A percentile compares a stretch with the other conserved stretches of the same genome.
Conservation (phyloP, 768 basidiomycete genomes). For the Boletus subcaerulescens region DNA sequence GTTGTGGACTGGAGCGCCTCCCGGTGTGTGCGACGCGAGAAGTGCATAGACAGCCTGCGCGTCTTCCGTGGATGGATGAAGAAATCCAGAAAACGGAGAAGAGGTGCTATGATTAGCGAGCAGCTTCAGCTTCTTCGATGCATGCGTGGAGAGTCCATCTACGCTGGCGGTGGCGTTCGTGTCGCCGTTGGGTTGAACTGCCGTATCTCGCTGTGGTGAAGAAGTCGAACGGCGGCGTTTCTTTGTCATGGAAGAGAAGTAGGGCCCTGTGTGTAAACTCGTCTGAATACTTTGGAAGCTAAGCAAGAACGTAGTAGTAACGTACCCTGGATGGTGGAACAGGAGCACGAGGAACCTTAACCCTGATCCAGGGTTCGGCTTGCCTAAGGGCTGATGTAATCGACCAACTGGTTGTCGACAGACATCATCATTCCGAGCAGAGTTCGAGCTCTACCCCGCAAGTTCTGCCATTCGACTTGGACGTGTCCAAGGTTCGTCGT, state of each 20-base stretch:
- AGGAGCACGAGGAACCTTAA: background rate
- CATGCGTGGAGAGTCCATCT: slow-evolving; percentile 9
- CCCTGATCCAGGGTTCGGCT: background rate
- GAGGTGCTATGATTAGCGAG: slow-evolving; percentile 38
- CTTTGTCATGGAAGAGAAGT: background rate
- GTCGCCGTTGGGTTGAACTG: background rate
- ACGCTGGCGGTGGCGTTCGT: background rate
- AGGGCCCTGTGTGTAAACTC: background rate
- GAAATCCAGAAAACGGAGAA: slow-evolving; percentile 49
- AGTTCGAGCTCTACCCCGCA: background rate
- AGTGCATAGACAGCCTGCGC: slow-evolving; percentile 40
- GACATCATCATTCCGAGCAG: too few species aligned
- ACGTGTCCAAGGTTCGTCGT: background rate
- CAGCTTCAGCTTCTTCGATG: slow-evolving; percentile 49
- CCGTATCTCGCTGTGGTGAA: background rate
- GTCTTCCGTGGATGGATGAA: slow-evolving; percentile 43
- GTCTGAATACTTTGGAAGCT: background rate
- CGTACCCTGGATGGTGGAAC: background rate
- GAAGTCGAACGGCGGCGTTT: slow-evolving; percentile 17
- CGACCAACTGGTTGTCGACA: background rate
- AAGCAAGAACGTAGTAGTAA: background rate
- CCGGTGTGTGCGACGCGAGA: slow-evolving; percentile 38
- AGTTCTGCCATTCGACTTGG: background rate
- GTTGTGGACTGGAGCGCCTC: slow-evolving; percentile 29
- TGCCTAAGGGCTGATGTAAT: slow-evolving; percentile 8